Evolutionary conservation across 345 rosid genomes (phyloP), one percentile per base, ranked within the genome.

Genomic region (Melastoma malabathricum): DNA sequence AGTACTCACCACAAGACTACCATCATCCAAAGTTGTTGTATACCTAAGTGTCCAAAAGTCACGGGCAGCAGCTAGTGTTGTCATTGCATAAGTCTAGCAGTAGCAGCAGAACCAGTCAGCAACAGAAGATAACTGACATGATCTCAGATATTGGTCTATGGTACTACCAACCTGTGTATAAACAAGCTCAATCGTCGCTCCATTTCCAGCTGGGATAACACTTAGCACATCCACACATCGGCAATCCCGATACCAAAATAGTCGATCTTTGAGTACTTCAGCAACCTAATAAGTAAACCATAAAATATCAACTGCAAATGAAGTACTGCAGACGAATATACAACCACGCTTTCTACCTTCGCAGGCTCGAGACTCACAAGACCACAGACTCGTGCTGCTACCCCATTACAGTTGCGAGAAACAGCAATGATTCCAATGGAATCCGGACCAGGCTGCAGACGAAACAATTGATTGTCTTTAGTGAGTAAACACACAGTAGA

Each of bases 361-460:
- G 75, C 82, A 82, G 98, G 98, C 73, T 90, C 96, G 54, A 90
- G 78, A 75, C 94, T 90, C 86, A 90, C 92, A 43, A 90, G 96
- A 75, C 98, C 85, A 43, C 96, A 90, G 72, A 93, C 98, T 69
- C 98, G 96, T 60, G 98, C 98, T 78, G 98, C 98, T 64, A 90
- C 80, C 66, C 98, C 98, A 51, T 78, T 80, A 69, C 83, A 80
- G 64, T 90, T 90, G 89, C 92, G 89, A 74, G 96, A 90, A 68
- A 86, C 83, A 80, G 98, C 96, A 61, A 90, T 94, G 53, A 84
- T 90, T 56, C 96, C 98, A 80, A 90, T 86, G 69, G 98, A 90
- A 90, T 90, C 98, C 81, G 98, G 98, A 90, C 98, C 96, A 90
- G 98, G 98, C 98, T 90, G 57, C 52, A 63, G 41, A 34, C 41